phyloP scores from a whole-genome alignment of 441 rosid species.

The Populus trichocarpa region DNA sequence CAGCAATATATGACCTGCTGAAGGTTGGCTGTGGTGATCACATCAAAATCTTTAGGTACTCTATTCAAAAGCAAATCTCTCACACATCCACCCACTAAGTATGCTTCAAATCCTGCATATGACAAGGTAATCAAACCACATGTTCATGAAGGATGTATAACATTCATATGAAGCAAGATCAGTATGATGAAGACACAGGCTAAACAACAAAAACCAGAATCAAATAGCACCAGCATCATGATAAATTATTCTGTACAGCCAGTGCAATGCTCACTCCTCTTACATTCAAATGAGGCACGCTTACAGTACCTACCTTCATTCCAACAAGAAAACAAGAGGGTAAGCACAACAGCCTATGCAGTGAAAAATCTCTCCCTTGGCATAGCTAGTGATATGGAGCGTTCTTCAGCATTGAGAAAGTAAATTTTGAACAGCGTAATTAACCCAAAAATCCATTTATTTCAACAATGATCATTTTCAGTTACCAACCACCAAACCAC shows the following conservation, averaged over 20 bases:
- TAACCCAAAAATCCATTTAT: neutral
- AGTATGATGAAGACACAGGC: neutral
- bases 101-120: conserved; percentile 68
- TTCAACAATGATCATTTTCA: neutral
- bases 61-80: conserved; percentile 79
- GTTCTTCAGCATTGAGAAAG: neutral
- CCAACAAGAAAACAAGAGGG: neutral
- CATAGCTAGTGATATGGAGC: neutral
- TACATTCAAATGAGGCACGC: neutral
- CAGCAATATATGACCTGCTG: conserved; percentile 43
- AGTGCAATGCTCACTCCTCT: neutral
- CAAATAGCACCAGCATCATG: neutral
- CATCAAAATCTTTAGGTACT: conserved; percentile 91
- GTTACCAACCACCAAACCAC: neutral
- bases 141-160: neutral
- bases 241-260: neutral
- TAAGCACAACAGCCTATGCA: neutral
- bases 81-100: conserved; percentile 96
- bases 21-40: conserved; percentile 84
- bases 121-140: neutral
- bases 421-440: neutral
- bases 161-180: neutral
- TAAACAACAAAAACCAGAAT: neutral
- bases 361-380: neutral
- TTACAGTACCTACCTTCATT: neutral